Percentiles rank a stretch among this genome's conserved stretches.
phyloP scores from a whole-genome alignment of 495 filamentous ascomycete species.

The Peziza echinospora region DNA sequence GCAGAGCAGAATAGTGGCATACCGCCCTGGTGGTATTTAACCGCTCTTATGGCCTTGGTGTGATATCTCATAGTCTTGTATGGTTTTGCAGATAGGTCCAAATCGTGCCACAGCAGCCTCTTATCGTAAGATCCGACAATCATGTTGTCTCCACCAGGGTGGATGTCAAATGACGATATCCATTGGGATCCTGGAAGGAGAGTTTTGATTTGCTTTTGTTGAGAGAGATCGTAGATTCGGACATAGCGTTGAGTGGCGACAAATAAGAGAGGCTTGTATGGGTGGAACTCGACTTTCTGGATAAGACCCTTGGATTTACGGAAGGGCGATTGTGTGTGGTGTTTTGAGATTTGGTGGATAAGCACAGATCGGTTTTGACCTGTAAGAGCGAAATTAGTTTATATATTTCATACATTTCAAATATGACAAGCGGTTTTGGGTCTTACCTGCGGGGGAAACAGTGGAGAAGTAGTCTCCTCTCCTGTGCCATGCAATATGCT shows the following conservation, averaged over 20 bases:
- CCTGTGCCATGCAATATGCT: slow-evolving; percentile 86
- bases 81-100: slow-evolving; percentile 70
- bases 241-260: slow-evolving; percentile 85
- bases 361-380: slow-evolving; percentile 64
- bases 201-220: slow-evolving; percentile 72
- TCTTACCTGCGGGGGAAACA: slow-evolving; percentile 40
- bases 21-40: slow-evolving; percentile 62
- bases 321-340: slow-evolving; percentile 87
- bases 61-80: slow-evolving; percentile 96
- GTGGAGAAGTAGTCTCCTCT: slow-evolving; percentile 88
- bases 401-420: too few relatives aligned
- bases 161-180: slow-evolving; percentile 85
- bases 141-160: slow-evolving; percentile 80
- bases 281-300: slow-evolving; percentile 86
- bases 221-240: slow-evolving; percentile 75
- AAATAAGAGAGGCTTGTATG: slow-evolving; percentile 76
- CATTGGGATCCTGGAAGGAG: slow-evolving; percentile 81
- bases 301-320: slow-evolving; percentile 63
- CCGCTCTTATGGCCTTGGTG: slow-evolving; percentile 65
- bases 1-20: slow-evolving; percentile 82
- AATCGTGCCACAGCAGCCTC: slow-evolving; percentile 86
- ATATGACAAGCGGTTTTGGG: too few relatives aligned
- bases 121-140: slow-evolving; percentile 88
- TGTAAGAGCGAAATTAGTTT: too few relatives aligned
- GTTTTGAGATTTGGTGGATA: slow-evolving; percentile 87